These are phyloP conservation scores for Yamadazyma dushanensis DNA, from an alignment of 1,139 yeast species.

Conservation along the genomic window DNA sequence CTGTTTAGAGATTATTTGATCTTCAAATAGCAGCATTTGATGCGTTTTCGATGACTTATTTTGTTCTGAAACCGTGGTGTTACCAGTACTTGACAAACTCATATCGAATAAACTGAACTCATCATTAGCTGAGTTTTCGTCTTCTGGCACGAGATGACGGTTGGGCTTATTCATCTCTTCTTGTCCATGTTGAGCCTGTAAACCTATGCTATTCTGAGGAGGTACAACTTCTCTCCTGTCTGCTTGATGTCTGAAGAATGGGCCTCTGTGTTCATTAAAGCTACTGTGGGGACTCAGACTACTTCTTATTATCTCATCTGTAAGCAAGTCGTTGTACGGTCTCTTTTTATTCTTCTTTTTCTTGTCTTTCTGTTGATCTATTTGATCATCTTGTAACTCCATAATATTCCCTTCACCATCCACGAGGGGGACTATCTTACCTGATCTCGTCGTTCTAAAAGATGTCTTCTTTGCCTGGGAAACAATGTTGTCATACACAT, in stretches of 20 bases:
- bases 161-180: neutral
- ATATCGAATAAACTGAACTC: neutral
- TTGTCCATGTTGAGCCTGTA: neutral
- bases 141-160: too few species aligned
- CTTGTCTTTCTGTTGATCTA: neutral
- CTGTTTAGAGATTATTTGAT: constrained; percentile 13
- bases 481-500: neutral
- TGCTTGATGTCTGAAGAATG: neutral
- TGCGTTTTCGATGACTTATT: too few species aligned
- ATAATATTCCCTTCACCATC: neutral
- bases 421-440: neutral
- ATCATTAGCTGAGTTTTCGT: neutral
- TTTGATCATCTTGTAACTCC: neutral
- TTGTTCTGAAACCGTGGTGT: neutral
- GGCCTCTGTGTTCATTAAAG: neutral
- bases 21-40: constrained; percentile 17
- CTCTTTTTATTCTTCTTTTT: neutral
- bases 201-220: too few species aligned
- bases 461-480: neutral
- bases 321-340: neutral
- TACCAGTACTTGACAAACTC: neutral
- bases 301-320: neutral
- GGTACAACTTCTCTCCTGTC: neutral
- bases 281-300: neutral
- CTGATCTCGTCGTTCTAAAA: constrained; percentile 3